Percentiles rank a stretch among this genome's conserved stretches.
Conservation (phyloP, 1,284 basidiomycete species). For the Pseudozyma pruni region DNA sequence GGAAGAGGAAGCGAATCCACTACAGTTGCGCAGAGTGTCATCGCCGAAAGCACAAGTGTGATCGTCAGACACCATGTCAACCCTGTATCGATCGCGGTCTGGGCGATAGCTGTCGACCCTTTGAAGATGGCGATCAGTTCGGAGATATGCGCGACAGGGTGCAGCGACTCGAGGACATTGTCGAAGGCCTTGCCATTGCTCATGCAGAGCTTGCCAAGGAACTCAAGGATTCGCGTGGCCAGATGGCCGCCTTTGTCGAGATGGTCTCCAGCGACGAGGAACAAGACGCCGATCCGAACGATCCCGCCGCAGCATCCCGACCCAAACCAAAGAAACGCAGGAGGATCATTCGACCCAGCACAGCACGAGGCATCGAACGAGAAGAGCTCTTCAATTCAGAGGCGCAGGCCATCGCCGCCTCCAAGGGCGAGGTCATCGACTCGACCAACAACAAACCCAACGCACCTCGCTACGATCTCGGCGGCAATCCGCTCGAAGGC, state of each 20-base stretch:
- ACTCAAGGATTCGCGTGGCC: conserved; percentile 41
- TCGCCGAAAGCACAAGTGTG: conserved; percentile 64
- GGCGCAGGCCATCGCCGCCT: conserved; percentile 44
- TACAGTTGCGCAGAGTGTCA: conserved; percentile 65
- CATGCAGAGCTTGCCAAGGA: conserved; percentile 59
- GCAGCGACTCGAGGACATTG: conserved; percentile 62
- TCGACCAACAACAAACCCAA: conserved; percentile 27
- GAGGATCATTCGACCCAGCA: conserved; percentile 47
- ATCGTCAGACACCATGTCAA: conserved; percentile 61
- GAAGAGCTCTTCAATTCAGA: conserved; percentile 60
- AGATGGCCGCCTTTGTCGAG: conserved; percentile 43
- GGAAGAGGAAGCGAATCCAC: conserved; percentile 62
- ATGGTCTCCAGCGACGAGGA: conserved; percentile 46
- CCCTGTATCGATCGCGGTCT: conserved; percentile 64
- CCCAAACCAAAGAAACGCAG: conserved; percentile 45
- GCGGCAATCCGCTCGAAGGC: conserved; percentile 58
- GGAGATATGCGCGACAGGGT: conserved; percentile 62
- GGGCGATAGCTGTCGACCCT: conserved; percentile 58
- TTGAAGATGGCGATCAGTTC: conserved; percentile 63
- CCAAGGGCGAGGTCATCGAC: conserved; percentile 48
- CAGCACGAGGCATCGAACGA: conserved; percentile 55
- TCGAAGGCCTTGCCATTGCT: conserved; percentile 61
- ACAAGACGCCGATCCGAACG: conserved; percentile 30
- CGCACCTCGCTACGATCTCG: conserved; percentile 37
- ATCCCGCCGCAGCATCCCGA: conserved; percentile 9